phyloP scores from a whole-genome alignment of 2,329 filamentous ascomycete genomes.

The Fusarium armeniacum region DNA sequence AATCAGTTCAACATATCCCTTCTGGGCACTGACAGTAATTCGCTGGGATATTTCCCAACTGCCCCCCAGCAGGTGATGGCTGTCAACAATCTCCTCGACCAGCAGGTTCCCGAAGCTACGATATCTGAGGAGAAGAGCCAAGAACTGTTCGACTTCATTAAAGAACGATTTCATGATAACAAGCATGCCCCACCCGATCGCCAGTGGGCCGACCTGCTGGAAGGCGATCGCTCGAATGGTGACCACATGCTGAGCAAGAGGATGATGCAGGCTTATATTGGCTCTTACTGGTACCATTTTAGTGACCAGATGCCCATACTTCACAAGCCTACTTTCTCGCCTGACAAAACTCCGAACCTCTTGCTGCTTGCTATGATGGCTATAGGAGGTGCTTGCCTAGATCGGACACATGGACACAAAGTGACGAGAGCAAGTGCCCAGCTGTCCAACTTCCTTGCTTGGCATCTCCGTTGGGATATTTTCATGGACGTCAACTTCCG shows the following conservation, averaged over 20 bases:
- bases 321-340: slow-evolving; percentile 92
- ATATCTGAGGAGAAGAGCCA: slow-evolving; percentile 90
- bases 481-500: slow-evolving; percentile 92
- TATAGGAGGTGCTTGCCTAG: slow-evolving; percentile 90
- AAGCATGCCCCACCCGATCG: slow-evolving; percentile 80
- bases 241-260: slow-evolving; percentile 81
- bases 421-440: slow-evolving; percentile 83
- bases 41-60: slow-evolving; percentile 70
- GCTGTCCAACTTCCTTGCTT: slow-evolving; percentile 89
- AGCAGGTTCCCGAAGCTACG: slow-evolving; percentile 81
- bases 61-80: slow-evolving; percentile 86
- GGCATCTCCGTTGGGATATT: slow-evolving; percentile 95
- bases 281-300: slow-evolving; percentile 95
- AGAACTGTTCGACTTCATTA: slow-evolving; percentile 86
- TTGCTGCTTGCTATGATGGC: slow-evolving; percentile 91
- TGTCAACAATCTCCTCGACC: slow-evolving; percentile 86
- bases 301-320: slow-evolving; percentile 95
- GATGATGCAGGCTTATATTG: slow-evolving; percentile 97
- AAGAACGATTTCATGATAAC: slow-evolving; percentile 83
- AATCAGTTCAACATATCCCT: slow-evolving; percentile 62
- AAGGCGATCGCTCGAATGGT: slow-evolving; percentile 79
- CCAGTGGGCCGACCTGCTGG: slow-evolving; percentile 81
- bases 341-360: slow-evolving; percentile 87
- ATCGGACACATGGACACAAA: slow-evolving; percentile 82
- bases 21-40: slow-evolving; percentile 62